Evolutionary conservation across 2,329 filamentous ascomycete genomes (phyloP).

Genomic region (Didymellaceae sp.): DNA sequence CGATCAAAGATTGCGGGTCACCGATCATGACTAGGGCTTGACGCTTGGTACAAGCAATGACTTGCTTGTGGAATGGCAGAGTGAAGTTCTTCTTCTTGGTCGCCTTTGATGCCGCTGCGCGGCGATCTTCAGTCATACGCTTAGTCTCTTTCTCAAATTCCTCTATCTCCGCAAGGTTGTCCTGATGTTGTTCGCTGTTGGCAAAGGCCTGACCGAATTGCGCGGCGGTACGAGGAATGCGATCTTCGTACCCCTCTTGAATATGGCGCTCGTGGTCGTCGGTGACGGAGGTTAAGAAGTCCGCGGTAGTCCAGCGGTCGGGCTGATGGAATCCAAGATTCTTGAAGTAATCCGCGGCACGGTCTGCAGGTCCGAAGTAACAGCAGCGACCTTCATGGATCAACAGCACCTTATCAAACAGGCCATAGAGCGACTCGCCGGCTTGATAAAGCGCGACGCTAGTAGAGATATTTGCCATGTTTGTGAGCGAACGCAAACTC

Average conservation of each 20-base stretch:
- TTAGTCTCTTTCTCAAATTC: slow-evolving; percentile 48
- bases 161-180: slow-evolving; percentile 50
- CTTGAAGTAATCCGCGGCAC: slow-evolving; percentile 70
- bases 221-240: slow-evolving; percentile 61
- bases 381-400: slow-evolving; percentile 51
- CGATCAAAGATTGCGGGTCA: slow-evolving; percentile 58
- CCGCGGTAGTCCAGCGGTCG: slow-evolving; percentile 70
- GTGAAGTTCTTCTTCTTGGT: slow-evolving; percentile 53
- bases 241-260: slow-evolving; percentile 63
- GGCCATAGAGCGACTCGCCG: slow-evolving; percentile 47
- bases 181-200: slow-evolving; percentile 45
- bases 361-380: slow-evolving; percentile 68
- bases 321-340: slow-evolving; percentile 72
- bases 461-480: slow-evolving; percentile 67
- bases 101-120: slow-evolving; percentile 41
- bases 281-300: slow-evolving; percentile 76
- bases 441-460: slow-evolving; percentile 77
- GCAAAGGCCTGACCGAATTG: slow-evolving; percentile 59
- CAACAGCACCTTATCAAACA: slow-evolving; percentile 51
- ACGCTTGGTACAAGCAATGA: slow-evolving; percentile 49
- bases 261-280: slow-evolving; percentile 65
- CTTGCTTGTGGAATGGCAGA: slow-evolving; percentile 48
- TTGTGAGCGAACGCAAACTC: slow-evolving; percentile 68
- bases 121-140: slow-evolving; percentile 40
- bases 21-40: slow-evolving; percentile 61